phyloP scores from a whole-genome alignment of 345 rosid genomes.

The Raphanus sativus region DNA sequence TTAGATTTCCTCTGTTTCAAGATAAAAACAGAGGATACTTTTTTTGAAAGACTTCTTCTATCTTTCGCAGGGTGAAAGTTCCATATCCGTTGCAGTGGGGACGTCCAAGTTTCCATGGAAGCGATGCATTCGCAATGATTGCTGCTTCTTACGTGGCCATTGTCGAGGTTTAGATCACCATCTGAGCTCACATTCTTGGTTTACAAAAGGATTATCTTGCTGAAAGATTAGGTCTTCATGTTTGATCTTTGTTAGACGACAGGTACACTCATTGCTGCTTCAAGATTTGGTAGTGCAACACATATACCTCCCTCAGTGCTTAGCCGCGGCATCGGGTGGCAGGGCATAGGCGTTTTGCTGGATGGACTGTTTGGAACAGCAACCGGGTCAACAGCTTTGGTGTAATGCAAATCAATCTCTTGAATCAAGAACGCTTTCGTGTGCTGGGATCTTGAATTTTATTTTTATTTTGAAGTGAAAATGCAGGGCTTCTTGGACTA shows the following conservation, averaged over 20 bases:
- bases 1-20: constrained; percentile 7
- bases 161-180: constrained; percentile 56
- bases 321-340: constrained; percentile 88
- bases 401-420: constrained; percentile 43
- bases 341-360: constrained; percentile 70
- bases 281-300: constrained; percentile 83
- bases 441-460: neutral
- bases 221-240: neutral
- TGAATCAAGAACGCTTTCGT: neutral
- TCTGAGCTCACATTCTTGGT: neutral
- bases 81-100: constrained; percentile 96
- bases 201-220: neutral
- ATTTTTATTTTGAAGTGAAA: constrained; percentile 54
- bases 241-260: constrained; percentile 51
- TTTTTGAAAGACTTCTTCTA: constrained; percentile 5
- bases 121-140: constrained; percentile 66
- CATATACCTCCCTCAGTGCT: constrained; percentile 75
- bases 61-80: constrained; percentile 58
- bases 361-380: constrained; percentile 67
- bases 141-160: constrained; percentile 73
- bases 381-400: constrained; percentile 72
- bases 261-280: constrained; percentile 68
- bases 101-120: constrained; percentile 60
- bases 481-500: constrained; percentile 83
- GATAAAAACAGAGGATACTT: neutral